phyloP scores from a whole-genome alignment of 805 yeast species.

The Hanseniaspora nectarophila region DNA sequence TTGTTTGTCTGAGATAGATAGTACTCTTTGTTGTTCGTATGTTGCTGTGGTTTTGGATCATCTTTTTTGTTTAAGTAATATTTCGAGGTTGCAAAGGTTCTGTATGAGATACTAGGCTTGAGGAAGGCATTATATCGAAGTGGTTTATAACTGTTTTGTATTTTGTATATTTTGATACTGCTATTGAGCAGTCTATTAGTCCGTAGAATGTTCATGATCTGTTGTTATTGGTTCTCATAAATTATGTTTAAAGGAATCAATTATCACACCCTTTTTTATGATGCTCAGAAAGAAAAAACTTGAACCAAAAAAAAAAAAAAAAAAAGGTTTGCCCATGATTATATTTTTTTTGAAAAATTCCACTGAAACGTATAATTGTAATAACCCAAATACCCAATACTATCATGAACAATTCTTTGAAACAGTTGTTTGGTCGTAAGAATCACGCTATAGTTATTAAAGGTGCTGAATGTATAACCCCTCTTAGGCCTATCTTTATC shows the following conservation, averaged over 20 bases:
- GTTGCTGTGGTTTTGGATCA: neutral
- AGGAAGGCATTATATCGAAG: neutral
- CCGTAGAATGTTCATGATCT: neutral
- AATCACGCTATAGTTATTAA: neutral
- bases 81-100: neutral
- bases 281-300: too few relatives aligned
- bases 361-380: too few relatives aligned
- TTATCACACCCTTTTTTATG: too few relatives aligned
- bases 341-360: too few relatives aligned
- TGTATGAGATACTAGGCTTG: neutral
- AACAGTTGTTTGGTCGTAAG: neutral
- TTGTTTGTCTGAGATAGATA: slow-evolving; percentile 36
- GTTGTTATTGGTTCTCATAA: too few relatives aligned
- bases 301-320: too few relatives aligned
- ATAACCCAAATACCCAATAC: too few relatives aligned
- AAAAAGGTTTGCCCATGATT: too few relatives aligned
- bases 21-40: slow-evolving; percentile 28
- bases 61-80: neutral
- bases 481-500: slow-evolving; percentile 11
- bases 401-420: too few relatives aligned
- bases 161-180: neutral
- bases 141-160: neutral
- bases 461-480: slow-evolving; percentile 10
- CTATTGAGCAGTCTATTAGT: neutral
- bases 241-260: too few relatives aligned